These are phyloP conservation scores for Alopecurus myosuroides DNA, from an alignment of 176 grass and related monocot species.

Conservation along the genomic window DNA sequence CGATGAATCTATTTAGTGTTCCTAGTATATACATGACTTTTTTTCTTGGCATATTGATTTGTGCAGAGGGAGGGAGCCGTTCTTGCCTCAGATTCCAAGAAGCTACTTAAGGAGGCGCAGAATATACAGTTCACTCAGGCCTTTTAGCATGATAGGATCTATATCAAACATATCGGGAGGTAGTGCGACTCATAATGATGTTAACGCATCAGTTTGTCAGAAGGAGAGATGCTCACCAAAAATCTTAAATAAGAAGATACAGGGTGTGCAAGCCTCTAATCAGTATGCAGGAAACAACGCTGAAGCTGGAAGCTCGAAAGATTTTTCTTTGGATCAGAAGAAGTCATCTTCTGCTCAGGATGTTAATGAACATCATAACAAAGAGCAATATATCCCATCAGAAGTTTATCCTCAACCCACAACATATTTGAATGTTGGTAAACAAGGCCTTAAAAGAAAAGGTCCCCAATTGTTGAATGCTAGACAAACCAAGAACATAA, in stretches of 20 bases:
- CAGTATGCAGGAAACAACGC: slow-evolving; percentile 23
- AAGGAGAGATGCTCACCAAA: slow-evolving; percentile 17
- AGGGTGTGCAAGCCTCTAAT: slow-evolving; percentile 35
- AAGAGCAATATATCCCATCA: background rate
- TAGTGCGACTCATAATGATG: slow-evolving; percentile 27
- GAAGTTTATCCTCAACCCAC: slow-evolving; percentile 13
- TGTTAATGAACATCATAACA: slow-evolving; percentile 19
- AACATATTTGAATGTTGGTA: slow-evolving; percentile 14
- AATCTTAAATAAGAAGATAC: slow-evolving; percentile 54
- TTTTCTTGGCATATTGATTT: background rate
- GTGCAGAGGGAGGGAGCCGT: slow-evolving; percentile 77
- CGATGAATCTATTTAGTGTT: too few relatives aligned
- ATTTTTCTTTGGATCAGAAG: slow-evolving; percentile 20
- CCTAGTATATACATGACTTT: slow-evolving; percentile 17
- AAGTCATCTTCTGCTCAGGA: slow-evolving; percentile 12
- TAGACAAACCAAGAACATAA: slow-evolving; percentile 39
- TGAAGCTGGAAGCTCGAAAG: slow-evolving; percentile 35
- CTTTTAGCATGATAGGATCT: slow-evolving; percentile 44
- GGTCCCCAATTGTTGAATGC: slow-evolving; percentile 51
- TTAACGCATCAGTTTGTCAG: slow-evolving; percentile 14
- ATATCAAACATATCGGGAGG: slow-evolving; percentile 14
- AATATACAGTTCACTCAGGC: slow-evolving; percentile 42
- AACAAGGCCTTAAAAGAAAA: slow-evolving; percentile 52
- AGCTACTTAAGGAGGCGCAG: slow-evolving; percentile 53
- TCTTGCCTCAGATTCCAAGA: slow-evolving; percentile 92